Percentiles rank a stretch among this genome's conserved stretches.
These are phyloP conservation scores for Pichia inconspicua DNA, from an alignment of 1,139 yeast species.

Conservation along the genomic window DNA sequence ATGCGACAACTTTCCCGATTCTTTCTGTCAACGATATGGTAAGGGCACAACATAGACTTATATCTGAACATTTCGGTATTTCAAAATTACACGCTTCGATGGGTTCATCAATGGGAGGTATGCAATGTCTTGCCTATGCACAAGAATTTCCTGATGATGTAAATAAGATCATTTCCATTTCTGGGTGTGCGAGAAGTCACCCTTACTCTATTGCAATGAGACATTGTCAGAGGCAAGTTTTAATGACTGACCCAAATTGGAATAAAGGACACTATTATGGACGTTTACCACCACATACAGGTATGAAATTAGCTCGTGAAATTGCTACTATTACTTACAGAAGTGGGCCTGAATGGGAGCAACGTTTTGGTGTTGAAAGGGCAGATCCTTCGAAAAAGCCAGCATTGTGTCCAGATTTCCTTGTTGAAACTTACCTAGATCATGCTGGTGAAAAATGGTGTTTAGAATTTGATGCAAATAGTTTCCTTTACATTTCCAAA, in stretches of 20 bases:
- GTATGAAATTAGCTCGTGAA: conserved; percentile 90
- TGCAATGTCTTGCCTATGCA: conserved; percentile 88
- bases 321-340: conserved; percentile 91
- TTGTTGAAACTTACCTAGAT: conserved; percentile 86
- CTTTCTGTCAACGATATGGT: conserved; percentile 85
- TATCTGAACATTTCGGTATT: conserved; percentile 55
- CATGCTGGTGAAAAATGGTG: conserved; percentile 95
- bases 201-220: conserved; percentile 93
- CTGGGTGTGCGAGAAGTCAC: conserved; percentile 91
- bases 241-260: conserved; percentile 95
- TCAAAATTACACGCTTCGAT: conserved; percentile 64
- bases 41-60: conserved; percentile 70
- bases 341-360: conserved; percentile 97
- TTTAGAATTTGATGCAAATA: conserved; percentile 84
- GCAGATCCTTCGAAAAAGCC: conserved; percentile 76
- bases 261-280: conserved; percentile 79
- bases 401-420: conserved; percentile 85
- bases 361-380: conserved; percentile 79
- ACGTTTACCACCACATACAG: conserved; percentile 77
- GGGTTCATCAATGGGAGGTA: conserved; percentile 96
- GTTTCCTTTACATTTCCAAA: conserved; percentile 76
- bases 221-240: conserved; percentile 84
- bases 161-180: conserved; percentile 61
- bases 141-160: conserved; percentile 77
- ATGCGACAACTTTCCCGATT: conserved; percentile 86